Percentiles rank a stretch among this genome's conserved stretches.
phyloP scores from a whole-genome alignment of 176 grass and related monocot species.

The Lolium multiflorum region DNA sequence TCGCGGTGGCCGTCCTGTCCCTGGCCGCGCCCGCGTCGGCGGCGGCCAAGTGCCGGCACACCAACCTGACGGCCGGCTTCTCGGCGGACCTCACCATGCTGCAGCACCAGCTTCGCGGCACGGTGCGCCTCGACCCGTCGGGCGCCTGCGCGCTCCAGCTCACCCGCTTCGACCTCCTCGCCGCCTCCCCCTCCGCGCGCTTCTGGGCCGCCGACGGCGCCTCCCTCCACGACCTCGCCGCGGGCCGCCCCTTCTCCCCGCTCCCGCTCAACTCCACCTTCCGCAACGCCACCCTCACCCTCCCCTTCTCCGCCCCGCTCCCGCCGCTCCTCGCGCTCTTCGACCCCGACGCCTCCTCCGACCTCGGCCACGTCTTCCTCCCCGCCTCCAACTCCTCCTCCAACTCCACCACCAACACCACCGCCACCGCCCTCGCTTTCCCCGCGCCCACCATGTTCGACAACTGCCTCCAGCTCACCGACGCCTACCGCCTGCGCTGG shows the following conservation, averaged over 20 bases:
- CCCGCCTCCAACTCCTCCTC: conserved; percentile 51
- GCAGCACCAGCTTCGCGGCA: conserved; percentile 96
- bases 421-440: background rate
- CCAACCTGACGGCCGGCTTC: conserved; percentile 60
- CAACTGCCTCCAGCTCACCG: conserved; percentile 74
- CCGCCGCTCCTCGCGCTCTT: conserved; percentile 77
- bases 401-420: conserved; percentile 45
- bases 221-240: conserved; percentile 60
- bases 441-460: conserved; percentile 82
- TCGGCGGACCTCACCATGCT: conserved; percentile 82
- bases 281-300: conserved; percentile 58
- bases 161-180: conserved; percentile 88
- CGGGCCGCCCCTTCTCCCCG: conserved; percentile 59
- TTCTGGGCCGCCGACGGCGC: conserved; percentile 74
- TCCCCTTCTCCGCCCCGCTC: conserved; percentile 58
- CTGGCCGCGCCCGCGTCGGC: conserved; percentile 8
- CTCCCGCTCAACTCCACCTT: conserved; percentile 71
- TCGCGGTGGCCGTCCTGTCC: no score
- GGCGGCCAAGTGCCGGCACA: conserved; percentile 54
- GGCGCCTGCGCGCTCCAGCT: conserved; percentile 74
- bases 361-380: conserved; percentile 84
- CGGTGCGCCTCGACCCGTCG: conserved; percentile 56
- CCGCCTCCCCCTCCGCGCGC: conserved; percentile 72
- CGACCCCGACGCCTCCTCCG: conserved; percentile 84
- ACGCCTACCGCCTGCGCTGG: conserved; percentile 84